Evolutionary conservation across 2,329 filamentous ascomycete genomes (phyloP).

Genomic region (Colletotrichum coccodes): DNA sequence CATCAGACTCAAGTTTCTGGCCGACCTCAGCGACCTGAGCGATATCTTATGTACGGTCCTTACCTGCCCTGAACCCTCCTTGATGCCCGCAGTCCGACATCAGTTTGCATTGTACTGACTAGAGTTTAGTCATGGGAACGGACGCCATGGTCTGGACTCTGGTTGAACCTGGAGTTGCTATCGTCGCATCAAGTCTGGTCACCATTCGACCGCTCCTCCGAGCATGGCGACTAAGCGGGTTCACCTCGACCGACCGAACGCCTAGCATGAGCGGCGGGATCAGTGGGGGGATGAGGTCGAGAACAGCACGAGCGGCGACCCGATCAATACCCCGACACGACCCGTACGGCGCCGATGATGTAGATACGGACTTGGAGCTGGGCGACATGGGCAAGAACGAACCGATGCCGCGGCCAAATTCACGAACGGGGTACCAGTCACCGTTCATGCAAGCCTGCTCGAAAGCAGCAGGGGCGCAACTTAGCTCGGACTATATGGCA

Average conservation of each 20-base stretch:
- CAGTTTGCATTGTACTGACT: background rate
- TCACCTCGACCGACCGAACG: conserved; percentile 52
- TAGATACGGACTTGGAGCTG: conserved; percentile 49
- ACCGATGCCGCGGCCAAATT: background rate
- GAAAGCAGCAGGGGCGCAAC: background rate
- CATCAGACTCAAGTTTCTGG: conserved; percentile 59
- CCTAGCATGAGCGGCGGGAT: conserved; percentile 38
- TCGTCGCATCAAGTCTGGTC: conserved; percentile 62
- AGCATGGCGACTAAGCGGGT: conserved; percentile 57
- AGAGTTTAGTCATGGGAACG: conserved; percentile 54
- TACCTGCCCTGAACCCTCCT: background rate
- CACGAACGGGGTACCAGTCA: background rate
- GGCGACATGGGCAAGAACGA: conserved; percentile 5
- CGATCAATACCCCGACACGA: conserved; percentile 39
- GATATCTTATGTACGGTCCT: conserved; percentile 59
- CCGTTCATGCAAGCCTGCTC: background rate
- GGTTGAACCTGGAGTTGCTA: conserved; percentile 66
- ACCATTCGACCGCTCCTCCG: conserved; percentile 66
- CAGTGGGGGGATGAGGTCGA: conserved; percentile 41
- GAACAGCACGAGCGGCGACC: conserved; percentile 39
- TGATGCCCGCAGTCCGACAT: background rate
- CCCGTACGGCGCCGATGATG: conserved; percentile 46
- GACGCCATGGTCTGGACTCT: conserved; percentile 66
- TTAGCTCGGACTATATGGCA: background rate
- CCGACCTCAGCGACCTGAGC: conserved; percentile 53